These are phyloP conservation scores for Bacterosira constricta DNA, from an alignment of 108 stramenopile genomes.

Conservation along the genomic window DNA sequence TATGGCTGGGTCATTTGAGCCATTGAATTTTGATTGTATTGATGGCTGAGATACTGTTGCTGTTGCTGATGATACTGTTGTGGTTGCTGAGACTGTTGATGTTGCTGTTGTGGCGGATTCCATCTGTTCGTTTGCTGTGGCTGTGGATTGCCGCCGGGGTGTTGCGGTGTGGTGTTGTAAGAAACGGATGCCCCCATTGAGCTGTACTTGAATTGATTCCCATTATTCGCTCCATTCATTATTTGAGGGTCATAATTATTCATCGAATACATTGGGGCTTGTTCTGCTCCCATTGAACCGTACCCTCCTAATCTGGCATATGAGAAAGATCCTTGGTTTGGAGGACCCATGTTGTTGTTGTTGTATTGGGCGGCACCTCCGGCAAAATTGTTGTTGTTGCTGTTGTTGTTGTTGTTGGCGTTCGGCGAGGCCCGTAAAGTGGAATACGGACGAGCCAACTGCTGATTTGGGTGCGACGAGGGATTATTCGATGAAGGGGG, in stretches of 20 bases:
- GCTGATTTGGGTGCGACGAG: background rate
- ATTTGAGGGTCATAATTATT: background rate
- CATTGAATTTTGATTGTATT: background rate
- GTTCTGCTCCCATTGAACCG: background rate
- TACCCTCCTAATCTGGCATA: background rate
- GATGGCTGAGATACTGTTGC: background rate
- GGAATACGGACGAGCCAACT: background rate
- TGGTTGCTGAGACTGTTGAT: slow-evolving; percentile 1
- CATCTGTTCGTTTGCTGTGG: background rate
- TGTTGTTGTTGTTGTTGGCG: background rate
- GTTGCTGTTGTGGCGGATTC: background rate
- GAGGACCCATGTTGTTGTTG: background rate
- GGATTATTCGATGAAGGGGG: background rate
- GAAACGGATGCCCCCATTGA: background rate
- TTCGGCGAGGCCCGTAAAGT: background rate
- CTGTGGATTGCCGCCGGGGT: background rate
- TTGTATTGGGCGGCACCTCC: too few species aligned
- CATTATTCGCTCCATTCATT: background rate
- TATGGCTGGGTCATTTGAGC: background rate
- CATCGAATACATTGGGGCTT: background rate
- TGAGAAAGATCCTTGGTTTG: background rate
- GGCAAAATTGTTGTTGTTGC: background rate
- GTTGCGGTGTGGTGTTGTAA: background rate
- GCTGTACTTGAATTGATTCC: background rate
- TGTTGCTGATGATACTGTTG: background rate